phyloP scores from a whole-genome alignment of 139 green algal genomes.

The Micractinium sp. region DNA sequence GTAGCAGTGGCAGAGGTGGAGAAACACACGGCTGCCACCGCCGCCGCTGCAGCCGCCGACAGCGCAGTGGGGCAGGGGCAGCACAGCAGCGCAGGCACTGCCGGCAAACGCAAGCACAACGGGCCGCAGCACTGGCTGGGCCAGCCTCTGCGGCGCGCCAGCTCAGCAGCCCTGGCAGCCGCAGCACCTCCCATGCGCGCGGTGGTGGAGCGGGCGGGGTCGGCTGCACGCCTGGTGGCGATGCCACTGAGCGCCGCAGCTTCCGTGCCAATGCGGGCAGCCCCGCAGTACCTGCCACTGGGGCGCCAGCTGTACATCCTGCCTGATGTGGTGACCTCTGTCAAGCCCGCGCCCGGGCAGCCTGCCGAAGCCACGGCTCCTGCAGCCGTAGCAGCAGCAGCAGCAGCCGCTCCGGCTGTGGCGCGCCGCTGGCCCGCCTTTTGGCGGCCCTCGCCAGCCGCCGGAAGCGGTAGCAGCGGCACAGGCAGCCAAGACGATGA shows the following conservation, averaged over 20 bases:
- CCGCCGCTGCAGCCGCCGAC: background rate
- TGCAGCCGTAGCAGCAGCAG: no score
- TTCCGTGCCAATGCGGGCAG: conserved; percentile 1
- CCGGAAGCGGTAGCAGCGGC: background rate
- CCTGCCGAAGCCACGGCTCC: background rate
- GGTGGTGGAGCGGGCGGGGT: conserved; percentile 5
- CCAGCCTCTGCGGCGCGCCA: background rate
- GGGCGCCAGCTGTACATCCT: conserved; percentile 8
- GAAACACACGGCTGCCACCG: background rate
- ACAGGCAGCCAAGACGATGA: background rate
- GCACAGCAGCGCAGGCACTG: background rate
- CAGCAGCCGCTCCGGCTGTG: background rate
- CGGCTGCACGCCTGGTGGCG: conserved; percentile 12
- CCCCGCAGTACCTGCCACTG: conserved; percentile 5
- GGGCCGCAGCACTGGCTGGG: conserved; percentile 4
- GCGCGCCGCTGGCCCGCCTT: background rate
- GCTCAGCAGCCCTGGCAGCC: background rate
- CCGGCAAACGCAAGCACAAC: background rate
- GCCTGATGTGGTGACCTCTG: background rate
- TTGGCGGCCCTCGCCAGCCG: background rate
- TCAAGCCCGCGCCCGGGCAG: background rate
- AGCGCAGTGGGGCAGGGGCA: background rate
- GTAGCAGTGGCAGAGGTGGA: background rate
- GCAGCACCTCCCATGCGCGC: conserved; percentile 1
- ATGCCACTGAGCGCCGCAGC: conserved; percentile 18